phyloP scores from a whole-genome alignment of 176 grass and related monocot genomes.

The Juncus effusus region DNA sequence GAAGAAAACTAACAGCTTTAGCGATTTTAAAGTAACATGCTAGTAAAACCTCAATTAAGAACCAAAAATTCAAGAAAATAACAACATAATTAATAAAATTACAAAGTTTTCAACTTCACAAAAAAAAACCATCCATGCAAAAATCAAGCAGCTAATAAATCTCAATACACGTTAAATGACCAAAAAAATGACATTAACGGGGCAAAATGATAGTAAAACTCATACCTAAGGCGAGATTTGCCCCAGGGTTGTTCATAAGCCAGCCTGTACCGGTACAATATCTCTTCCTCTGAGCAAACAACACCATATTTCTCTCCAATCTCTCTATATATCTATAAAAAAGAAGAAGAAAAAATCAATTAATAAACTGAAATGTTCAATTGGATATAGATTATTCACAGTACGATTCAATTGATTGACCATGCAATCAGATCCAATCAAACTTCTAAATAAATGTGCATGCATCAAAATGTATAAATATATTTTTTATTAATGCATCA shows the following conservation, averaged over 20 bases:
- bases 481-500: too few relatives aligned
- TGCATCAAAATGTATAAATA: too few relatives aligned
- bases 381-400: not conserved
- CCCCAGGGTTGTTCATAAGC: slow-evolving; percentile 84
- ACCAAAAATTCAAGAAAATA: not conserved
- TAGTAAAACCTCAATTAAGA: not conserved
- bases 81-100: not conserved
- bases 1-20: not conserved
- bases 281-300: slow-evolving; percentile 79
- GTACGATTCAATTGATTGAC: not conserved
- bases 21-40: not conserved
- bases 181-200: not conserved
- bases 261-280: slow-evolving; percentile 59
- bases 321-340: slow-evolving; percentile 62
- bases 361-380: not conserved
- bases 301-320: slow-evolving; percentile 93
- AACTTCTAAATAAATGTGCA: not conserved
- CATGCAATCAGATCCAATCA: not conserved
- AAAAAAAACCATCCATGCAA: not conserved
- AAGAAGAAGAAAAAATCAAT: slow-evolving; percentile 12
- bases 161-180: not conserved
- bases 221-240: slow-evolving; percentile 76
- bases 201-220: not conserved
- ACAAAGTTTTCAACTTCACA: not conserved
- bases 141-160: not conserved